Evolutionary conservation across 441 rosid genomes (phyloP), one percentile per base, ranked within the genome.

Genomic region (Eutrema salsugineum): DNA sequence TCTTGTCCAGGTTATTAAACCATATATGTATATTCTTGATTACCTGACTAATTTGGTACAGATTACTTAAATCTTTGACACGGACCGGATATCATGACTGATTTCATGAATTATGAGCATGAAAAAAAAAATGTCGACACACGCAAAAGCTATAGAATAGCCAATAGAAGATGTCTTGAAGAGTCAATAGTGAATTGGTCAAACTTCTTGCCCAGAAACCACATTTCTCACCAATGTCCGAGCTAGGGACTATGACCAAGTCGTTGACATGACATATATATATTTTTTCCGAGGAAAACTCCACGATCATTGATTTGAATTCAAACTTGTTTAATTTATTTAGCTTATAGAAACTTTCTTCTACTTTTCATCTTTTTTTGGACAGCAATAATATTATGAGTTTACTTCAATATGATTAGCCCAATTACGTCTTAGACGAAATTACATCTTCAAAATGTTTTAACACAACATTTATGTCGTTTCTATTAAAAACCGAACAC

Each of bases 241-340:
- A 33, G 44, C 50, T 33, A 42, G 55, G 68, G 30, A 39, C 22
- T 61, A 35, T 22, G 73, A 67, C 43, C 24, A 61, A 68, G 70
- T 75, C 68, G 33, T 68, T 68, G 68, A 60, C 78, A 59, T 47
- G 28, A 58, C 48, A 40, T 57, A 12, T 48, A 39, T 47, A 7
- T 65, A 11, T 38, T 2, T 20, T 36, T 17, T 16, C 15, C 4
- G 6, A 64, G 56, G 17, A 44, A 63, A 24, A 35, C 11, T 46
- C 46, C 3, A 66, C 49, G 28, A 19, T 30, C 28, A 33, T 42
- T 62, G 36, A 42, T 63, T 63, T 53, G 57, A 72, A 63, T 72
- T 63, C 64, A 54, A 54, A 72, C 53, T 8, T 22, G 47, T 35
- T 64, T 35, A 12, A 36, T 47, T 35, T 20, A 20, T 35, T 35